phyloP scores from a whole-genome alignment of 768 basidiomycete species.

The Asterophora lycoperdoides region DNA sequence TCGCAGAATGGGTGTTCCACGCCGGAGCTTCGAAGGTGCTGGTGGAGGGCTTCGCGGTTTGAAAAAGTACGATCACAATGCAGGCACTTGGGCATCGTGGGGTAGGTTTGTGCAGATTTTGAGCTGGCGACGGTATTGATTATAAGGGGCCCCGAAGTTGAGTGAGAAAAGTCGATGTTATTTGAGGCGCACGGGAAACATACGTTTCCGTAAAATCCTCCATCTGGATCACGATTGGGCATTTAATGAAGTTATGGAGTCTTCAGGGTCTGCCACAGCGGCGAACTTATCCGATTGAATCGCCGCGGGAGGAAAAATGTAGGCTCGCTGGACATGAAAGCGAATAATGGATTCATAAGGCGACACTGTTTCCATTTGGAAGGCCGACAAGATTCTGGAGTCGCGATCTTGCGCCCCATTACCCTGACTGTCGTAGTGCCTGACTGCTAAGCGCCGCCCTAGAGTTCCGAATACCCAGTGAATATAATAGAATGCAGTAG shows the following conservation, averaged over 20 bases:
- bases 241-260: neutral
- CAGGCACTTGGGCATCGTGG: conserved; percentile 11
- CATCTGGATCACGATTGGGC: neutral
- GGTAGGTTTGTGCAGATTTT: neutral
- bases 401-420: no score
- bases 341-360: no score
- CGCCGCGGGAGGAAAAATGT: no score
- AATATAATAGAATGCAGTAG: no score
- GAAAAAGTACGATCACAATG: conserved; percentile 4
- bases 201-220: neutral
- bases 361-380: no score
- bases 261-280: neutral
- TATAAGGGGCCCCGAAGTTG: no score
- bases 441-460: no score
- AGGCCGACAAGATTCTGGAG: no score
- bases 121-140: neutral
- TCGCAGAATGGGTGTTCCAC: conserved; percentile 7
- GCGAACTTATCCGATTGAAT: neutral
- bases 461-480: no score
- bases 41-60: conserved; percentile 10
- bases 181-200: no score
- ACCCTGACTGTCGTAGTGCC: no score
- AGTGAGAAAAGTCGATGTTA: neutral
- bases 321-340: no score
- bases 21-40: conserved; percentile 7